Percentiles rank a stretch among this genome's conserved stretches.
Evolutionary conservation across 305 asterid species (phyloP).

Genomic region (Withania somnifera): DNA sequence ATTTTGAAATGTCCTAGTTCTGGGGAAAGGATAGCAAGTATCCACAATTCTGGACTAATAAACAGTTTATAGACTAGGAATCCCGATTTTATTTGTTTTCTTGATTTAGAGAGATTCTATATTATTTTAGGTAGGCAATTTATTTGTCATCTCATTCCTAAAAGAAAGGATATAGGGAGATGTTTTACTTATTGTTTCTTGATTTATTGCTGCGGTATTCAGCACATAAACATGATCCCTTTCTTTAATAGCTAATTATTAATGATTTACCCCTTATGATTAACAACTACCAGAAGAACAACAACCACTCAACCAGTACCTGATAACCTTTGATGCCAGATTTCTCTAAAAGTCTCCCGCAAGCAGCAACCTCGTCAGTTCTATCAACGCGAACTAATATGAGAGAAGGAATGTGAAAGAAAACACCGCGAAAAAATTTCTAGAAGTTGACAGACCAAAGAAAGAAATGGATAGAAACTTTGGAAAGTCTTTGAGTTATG

Average conservation of each 20-base stretch:
- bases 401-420: neutral
- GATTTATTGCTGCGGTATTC: neutral
- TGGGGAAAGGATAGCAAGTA: neutral
- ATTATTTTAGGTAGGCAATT: neutral
- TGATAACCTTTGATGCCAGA: slow-evolving; percentile 94
- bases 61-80: neutral
- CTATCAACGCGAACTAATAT: slow-evolving; percentile 34
- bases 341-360: slow-evolving; percentile 88
- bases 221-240: too few species aligned
- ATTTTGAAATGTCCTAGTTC: neutral
- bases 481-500: neutral
- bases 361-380: slow-evolving; percentile 81
- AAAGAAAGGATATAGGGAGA: neutral
- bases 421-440: neutral
- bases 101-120: neutral
- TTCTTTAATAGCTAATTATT: too few species aligned
- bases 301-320: slow-evolving; percentile 48
- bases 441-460: neutral
- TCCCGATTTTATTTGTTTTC: neutral
- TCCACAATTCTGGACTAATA: neutral
- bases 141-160: neutral
- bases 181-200: neutral
- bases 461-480: neutral
- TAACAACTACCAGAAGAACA: neutral
- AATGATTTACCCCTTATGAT: neutral